Conservation (phyloP, 2,329 filamentous ascomycete genomes). For the Macrophomina tecta region DNA sequence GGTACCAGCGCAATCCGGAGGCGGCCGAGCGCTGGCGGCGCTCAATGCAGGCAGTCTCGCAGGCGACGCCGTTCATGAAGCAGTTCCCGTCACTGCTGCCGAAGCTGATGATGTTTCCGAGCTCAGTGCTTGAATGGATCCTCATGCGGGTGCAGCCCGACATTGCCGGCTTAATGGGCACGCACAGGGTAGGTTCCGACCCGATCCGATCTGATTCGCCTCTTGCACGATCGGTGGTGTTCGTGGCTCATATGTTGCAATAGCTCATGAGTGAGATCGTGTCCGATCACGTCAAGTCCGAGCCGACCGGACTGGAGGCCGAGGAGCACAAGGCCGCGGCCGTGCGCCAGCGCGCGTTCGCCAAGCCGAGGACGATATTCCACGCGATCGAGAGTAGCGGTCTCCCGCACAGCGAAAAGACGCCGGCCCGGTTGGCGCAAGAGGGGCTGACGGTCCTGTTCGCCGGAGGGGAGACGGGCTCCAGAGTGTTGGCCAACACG, state of each 20-base stretch:
- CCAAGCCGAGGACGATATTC: constrained; percentile 35
- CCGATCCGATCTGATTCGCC: too few relatives aligned
- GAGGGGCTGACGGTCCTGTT: constrained; percentile 27
- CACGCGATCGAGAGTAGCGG: constrained; percentile 38
- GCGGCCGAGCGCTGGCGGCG: not conserved
- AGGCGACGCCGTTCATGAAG: not conserved
- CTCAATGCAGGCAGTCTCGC: not conserved
- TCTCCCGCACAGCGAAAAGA: constrained; percentile 32
- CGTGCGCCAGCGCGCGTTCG: not conserved
- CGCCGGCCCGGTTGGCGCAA: constrained; percentile 8
- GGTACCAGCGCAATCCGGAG: constrained; percentile 14
- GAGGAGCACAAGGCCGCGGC: not conserved
- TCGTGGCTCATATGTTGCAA: not conserved
- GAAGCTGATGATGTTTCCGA: not conserved
- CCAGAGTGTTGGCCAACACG: constrained; percentile 40
- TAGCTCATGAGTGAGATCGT: not conserved
- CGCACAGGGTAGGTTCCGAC: not conserved
- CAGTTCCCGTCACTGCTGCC: not conserved
- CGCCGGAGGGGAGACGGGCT: constrained; percentile 43
- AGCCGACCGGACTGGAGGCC: not conserved
- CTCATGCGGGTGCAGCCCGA: not conserved
- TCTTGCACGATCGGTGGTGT: not conserved
- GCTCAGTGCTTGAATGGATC: not conserved
- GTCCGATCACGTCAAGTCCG: not conserved
- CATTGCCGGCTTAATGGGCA: not conserved